Conservation (phyloP, 2,329 filamentous ascomycete species). For the Fusarium dlaminii region DNA sequence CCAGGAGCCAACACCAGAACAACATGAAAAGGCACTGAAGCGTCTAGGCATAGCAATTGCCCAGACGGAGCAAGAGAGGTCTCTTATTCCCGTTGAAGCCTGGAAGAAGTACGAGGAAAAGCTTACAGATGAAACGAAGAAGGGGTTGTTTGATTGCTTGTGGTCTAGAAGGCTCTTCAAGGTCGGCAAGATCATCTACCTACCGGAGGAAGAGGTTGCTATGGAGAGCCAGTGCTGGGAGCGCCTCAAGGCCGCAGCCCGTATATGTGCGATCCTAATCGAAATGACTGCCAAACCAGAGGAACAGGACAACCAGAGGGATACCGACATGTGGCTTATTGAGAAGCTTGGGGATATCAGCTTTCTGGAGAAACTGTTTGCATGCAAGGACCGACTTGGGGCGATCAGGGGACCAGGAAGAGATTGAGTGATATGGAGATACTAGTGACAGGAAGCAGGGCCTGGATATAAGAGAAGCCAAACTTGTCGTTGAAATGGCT, state of each 20-base stretch:
- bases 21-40: constrained; percentile 5
- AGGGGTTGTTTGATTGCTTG: constrained; percentile 9
- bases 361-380: constrained; percentile 33
- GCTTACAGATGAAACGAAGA: constrained; percentile 28
- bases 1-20: background rate
- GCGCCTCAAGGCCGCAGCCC: constrained; percentile 39
- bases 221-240: constrained; percentile 38
- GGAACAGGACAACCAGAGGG: constrained; percentile 29
- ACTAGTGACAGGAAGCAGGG: background rate
- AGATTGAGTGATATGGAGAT: background rate
- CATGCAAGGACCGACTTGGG: constrained; percentile 5
- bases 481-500: background rate
- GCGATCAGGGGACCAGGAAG: background rate
- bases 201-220: constrained; percentile 43
- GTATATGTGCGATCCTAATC: constrained; percentile 41
- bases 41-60: constrained; percentile 7
- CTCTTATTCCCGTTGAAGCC: constrained; percentile 28
- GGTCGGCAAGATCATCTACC: constrained; percentile 41
- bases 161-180: constrained; percentile 35
- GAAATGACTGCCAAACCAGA: constrained; percentile 33
- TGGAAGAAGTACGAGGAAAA: constrained; percentile 39
- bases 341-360: constrained; percentile 39
- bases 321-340: constrained; percentile 38
- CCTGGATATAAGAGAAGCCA: background rate
- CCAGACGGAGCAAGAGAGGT: constrained; percentile 13